phyloP scores from a whole-genome alignment of 805 yeast genomes.

The Komagataella mondaviorum region DNA sequence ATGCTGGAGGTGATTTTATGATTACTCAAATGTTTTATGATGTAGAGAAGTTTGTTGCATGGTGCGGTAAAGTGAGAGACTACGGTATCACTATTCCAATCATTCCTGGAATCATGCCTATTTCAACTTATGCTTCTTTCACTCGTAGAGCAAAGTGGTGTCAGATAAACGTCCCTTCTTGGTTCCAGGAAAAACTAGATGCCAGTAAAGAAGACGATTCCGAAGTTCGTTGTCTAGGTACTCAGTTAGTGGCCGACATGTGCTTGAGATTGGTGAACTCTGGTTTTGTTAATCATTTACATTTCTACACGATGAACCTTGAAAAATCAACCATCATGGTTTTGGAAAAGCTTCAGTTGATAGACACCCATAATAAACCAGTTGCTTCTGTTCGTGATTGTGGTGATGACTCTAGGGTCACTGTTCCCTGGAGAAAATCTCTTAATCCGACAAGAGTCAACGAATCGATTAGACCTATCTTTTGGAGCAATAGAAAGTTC shows the following conservation, averaged over 20 bases:
- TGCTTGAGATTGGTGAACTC: conserved; percentile 60
- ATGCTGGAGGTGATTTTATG: conserved; percentile 88
- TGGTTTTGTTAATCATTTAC: conserved; percentile 73
- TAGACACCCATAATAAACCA: conserved; percentile 16
- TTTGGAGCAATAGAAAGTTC: conserved; percentile 90
- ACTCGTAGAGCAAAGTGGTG: conserved; percentile 94
- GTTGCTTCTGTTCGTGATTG: conserved; percentile 16
- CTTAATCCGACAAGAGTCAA: conserved; percentile 66
- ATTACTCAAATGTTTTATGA: conserved; percentile 97
- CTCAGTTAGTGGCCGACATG: conserved; percentile 72
- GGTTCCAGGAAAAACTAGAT: conserved; percentile 55
- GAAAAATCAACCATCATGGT: conserved; percentile 87
- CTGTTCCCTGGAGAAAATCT: conserved; percentile 85
- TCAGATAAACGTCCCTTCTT: conserved; percentile 64
- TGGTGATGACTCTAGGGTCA: conserved; percentile 5
- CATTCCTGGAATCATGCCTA: conserved; percentile 98
- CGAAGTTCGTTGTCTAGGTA: conserved; percentile 74
- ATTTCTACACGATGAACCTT: conserved; percentile 94
- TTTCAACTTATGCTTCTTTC: conserved; percentile 87
- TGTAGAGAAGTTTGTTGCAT: conserved; percentile 65
- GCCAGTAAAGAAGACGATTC: conserved; percentile 86
- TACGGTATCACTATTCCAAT: conserved; percentile 75
- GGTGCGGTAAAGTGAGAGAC: conserved; percentile 65
- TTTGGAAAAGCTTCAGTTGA: conserved; percentile 56
- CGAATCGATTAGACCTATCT: conserved; percentile 85